phyloP scores from a whole-genome alignment of 1,284 basidiomycete genomes.

The Pisolithus thermaeus region DNA sequence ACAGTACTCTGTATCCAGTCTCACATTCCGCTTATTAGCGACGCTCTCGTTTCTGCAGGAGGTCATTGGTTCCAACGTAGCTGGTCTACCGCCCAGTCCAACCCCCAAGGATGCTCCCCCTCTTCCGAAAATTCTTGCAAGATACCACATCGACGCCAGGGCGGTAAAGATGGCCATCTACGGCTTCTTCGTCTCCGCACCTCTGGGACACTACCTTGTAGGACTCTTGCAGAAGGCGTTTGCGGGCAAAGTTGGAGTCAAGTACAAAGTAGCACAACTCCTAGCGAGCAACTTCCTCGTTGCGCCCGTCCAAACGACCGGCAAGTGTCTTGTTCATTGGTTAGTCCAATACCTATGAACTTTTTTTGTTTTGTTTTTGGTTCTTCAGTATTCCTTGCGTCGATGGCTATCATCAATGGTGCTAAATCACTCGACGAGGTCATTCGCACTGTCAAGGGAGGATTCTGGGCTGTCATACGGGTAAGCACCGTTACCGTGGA shows the following conservation, averaged over 20 bases:
- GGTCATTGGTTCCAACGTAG: constrained; percentile 68
- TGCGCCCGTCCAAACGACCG: constrained; percentile 69
- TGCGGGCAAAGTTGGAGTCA: constrained; percentile 64
- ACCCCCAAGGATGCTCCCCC: constrained; percentile 50
- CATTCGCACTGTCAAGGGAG: constrained; percentile 63
- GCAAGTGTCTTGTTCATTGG: constrained; percentile 37
- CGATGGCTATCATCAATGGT: constrained; percentile 83
- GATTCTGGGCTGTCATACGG: constrained; percentile 72
- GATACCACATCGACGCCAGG: constrained; percentile 52
- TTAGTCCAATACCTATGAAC: not conserved
- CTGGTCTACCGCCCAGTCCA: constrained; percentile 48
- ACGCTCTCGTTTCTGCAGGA: constrained; percentile 75
- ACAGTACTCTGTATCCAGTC: not conserved
- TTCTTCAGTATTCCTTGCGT: constrained; percentile 54
- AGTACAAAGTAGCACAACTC: constrained; percentile 69
- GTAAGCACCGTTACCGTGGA: constrained; percentile 33
- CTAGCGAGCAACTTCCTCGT: constrained; percentile 75
- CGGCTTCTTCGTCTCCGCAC: constrained; percentile 82
- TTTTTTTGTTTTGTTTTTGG: constrained; percentile 25
- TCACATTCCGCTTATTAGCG: constrained; percentile 38
- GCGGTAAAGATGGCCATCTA: constrained; percentile 82
- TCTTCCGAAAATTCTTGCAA: constrained; percentile 48
- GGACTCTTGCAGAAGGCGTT: constrained; percentile 71
- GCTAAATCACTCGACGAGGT: constrained; percentile 65
- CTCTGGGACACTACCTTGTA: constrained; percentile 71